These are phyloP conservation scores for Tricholoma flavovirens DNA, from an alignment of 768 basidiomycete species.

Conservation along the genomic window DNA sequence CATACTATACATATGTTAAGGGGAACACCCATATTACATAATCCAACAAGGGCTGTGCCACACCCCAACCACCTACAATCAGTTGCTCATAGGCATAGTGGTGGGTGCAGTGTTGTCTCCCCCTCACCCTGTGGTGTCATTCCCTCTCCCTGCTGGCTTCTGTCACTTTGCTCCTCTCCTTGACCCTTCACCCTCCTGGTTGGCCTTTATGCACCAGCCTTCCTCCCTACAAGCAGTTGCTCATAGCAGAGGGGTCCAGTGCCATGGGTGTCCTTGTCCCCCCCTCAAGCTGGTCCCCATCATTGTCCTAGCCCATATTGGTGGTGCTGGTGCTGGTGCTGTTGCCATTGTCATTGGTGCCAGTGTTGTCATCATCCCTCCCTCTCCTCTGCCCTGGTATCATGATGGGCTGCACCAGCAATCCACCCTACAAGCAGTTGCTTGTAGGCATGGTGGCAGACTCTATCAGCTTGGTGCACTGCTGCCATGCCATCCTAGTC, in stretches of 20 bases:
- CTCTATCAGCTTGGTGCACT: neutral
- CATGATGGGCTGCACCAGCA: too few relatives aligned
- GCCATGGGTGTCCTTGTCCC: neutral
- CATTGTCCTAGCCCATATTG: neutral
- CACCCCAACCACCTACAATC: too few relatives aligned
- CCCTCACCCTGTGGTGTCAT: neutral
- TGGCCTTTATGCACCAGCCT: neutral
- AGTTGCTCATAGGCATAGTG: too few relatives aligned
- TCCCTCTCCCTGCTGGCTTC: neutral
- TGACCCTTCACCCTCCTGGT: neutral
- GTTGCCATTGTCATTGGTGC: neutral
- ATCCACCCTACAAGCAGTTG: too few relatives aligned
- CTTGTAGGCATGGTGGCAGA: too few relatives aligned
- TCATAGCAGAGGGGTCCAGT: neutral
- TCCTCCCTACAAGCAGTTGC: neutral
- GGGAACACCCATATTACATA: too few relatives aligned
- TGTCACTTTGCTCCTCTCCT: neutral
- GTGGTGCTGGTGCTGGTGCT: neutral
- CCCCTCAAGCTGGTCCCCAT: neutral
- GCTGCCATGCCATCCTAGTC: neutral
- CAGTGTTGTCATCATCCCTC: neutral
- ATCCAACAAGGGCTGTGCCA: too few relatives aligned
- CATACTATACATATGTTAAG: too few relatives aligned
- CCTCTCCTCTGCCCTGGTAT: neutral
- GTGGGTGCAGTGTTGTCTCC: too few relatives aligned